A percentile compares a stretch with the other conserved stretches of the same genome.
These are phyloP conservation scores for Termitomyces bulborhizus DNA, from an alignment of 768 basidiomycete genomes.

Conservation along the genomic window DNA sequence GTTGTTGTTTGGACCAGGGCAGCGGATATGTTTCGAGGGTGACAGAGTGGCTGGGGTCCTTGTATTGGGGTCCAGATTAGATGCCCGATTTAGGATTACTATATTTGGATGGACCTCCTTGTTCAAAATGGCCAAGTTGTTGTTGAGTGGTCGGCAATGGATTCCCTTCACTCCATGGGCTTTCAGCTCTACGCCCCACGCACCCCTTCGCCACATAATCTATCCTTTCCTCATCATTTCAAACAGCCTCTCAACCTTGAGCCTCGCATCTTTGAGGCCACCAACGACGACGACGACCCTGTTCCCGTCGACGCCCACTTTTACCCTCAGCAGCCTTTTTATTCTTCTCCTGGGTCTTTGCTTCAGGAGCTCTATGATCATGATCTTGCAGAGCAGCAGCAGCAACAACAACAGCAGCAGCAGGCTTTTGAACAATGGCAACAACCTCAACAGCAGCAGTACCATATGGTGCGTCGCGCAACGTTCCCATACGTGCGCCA, in stretches of 20 bases:
- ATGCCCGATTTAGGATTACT: conserved; percentile 6
- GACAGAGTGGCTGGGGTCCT: conserved; percentile 20
- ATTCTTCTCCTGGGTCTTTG: conserved; percentile 39
- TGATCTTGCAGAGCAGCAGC: conserved; percentile 34
- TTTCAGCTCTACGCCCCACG: conserved; percentile 67
- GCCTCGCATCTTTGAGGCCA: conserved; percentile 44
- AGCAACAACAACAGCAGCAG: conserved; percentile 27
- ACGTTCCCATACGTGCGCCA: conserved; percentile 76
- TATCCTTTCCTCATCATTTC: conserved; percentile 22
- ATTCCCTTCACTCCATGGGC: conserved; percentile 24
- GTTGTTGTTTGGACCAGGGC: conserved; percentile 17
- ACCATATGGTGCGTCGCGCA: conserved; percentile 50
- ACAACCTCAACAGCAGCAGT: conserved; percentile 21
- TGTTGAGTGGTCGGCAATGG: conserved; percentile 23
- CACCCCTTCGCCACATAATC: conserved; percentile 61
- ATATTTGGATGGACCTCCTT: background rate
- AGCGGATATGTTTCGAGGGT: conserved; percentile 26
- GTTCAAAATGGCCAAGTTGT: background rate
- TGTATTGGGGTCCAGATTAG: conserved; percentile 18
- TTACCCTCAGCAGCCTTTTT: conserved; percentile 24
- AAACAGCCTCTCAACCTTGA: conserved; percentile 26
- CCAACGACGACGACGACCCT: conserved; percentile 31
- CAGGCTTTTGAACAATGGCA: conserved; percentile 8
- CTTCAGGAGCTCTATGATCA: conserved; percentile 70
- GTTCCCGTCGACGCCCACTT: conserved; percentile 35